A percentile compares a stretch with the other conserved stretches of the same genome.
Conservation (phyloP, 2,329 filamentous ascomycete species). For the Talaromyces islandicus region DNA sequence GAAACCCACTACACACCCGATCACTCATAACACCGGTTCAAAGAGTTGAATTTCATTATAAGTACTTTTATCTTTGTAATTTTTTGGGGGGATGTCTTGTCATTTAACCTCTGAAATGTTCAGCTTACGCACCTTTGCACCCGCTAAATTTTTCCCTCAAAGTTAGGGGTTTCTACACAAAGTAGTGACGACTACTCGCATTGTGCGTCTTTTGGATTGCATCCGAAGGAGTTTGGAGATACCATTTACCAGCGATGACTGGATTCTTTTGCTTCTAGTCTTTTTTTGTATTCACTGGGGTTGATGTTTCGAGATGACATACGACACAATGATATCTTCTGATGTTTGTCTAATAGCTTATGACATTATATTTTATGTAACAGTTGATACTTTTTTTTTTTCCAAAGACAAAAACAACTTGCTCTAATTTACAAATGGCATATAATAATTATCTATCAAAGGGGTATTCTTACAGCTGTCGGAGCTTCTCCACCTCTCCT, state of each 20-base stretch:
- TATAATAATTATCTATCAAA: neutral
- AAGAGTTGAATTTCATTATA: neutral
- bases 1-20: constrained; percentile 68
- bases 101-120: neutral
- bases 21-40: constrained; percentile 29
- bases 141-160: neutral
- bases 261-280: neutral
- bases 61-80: neutral
- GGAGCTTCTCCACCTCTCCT: constrained; percentile 38
- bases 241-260: constrained; percentile 5
- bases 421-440: constrained; percentile 7
- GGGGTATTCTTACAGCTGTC: constrained; percentile 21
- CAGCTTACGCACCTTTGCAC: neutral
- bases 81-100: neutral
- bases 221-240: constrained; percentile 8
- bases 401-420: neutral
- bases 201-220: constrained; percentile 1
- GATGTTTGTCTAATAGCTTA: neutral
- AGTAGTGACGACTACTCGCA: neutral
- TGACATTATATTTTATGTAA: constrained; percentile 1
- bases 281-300: neutral
- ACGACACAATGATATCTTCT: neutral
- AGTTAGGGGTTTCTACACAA: neutral
- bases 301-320: neutral
- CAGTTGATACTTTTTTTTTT: neutral